Percentiles rank a stretch among this genome's conserved stretches.
Conservation (phyloP, 108 stramenopile species). For the Pseudonitzschia pungens region DNA sequence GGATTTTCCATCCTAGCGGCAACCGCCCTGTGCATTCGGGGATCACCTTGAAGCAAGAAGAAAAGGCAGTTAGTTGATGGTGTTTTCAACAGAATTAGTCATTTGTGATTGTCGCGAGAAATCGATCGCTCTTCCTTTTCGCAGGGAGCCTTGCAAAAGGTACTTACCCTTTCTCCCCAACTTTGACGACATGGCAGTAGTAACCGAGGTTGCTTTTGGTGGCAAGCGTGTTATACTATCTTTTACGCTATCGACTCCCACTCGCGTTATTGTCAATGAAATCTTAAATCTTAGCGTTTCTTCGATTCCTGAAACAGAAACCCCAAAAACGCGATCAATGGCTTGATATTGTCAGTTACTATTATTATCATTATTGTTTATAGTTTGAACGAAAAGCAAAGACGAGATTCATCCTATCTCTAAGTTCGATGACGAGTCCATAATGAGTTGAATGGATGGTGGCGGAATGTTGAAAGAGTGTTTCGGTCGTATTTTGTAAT, state of each 20-base stretch:
- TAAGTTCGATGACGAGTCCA: neutral
- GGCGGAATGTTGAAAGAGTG: neutral
- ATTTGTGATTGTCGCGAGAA: too few species aligned
- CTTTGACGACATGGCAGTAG: conserved; percentile 26
- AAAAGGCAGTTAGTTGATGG: neutral
- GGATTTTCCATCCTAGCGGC: conserved; percentile 71
- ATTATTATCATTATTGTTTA: too few species aligned
- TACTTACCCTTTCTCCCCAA: conserved; percentile 68
- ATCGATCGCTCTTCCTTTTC: too few species aligned
- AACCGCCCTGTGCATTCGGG: conserved; percentile 52
- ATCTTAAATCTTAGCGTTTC: too few species aligned
- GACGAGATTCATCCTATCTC: neutral
- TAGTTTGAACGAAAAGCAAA: neutral
- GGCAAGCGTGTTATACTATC: neutral
- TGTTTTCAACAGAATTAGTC: neutral
- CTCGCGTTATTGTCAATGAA: too few species aligned
- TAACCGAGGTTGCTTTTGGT: neutral
- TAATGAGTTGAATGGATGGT: neutral
- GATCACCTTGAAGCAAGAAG: conserved; percentile 14
- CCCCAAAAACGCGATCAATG: neutral
- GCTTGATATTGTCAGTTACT: neutral
- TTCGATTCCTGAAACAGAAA: neutral
- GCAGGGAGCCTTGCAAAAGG: too few species aligned
- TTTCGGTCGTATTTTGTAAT: too few species aligned
- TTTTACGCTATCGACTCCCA: neutral